These are phyloP conservation scores for Ceratobasidium sp. DNA, from an alignment of 1,284 basidiomycete species.

Conservation along the genomic window DNA sequence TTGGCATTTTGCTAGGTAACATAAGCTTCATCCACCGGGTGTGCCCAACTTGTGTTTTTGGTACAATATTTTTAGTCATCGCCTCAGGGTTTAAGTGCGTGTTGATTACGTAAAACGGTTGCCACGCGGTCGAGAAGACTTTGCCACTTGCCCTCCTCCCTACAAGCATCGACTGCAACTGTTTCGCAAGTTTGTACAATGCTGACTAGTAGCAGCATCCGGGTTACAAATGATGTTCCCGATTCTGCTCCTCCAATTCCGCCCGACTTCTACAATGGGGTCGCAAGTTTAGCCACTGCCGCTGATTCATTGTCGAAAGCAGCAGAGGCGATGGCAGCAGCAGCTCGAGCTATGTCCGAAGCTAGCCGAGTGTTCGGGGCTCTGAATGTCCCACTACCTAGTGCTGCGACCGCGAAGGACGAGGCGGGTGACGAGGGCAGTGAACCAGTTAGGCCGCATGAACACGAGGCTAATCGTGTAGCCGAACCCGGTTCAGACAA, in stretches of 20 bases:
- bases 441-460: neutral
- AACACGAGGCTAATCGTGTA: neutral
- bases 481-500: neutral
- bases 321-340: constrained; percentile 15
- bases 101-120: neutral
- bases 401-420: neutral
- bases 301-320: constrained; percentile 17
- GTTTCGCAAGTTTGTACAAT: too few relatives aligned
- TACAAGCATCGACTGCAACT: neutral
- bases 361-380: neutral
- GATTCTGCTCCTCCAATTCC: neutral
- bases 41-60: neutral
- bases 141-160: neutral
- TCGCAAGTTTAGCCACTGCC: constrained; percentile 8
- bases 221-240: neutral
- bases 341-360: constrained; percentile 21
- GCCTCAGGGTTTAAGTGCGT: neutral
- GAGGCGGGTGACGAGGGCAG: neutral
- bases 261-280: neutral
- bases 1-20: neutral
- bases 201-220: neutral
- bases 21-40: too few relatives aligned
- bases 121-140: neutral
- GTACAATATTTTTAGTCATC: too few relatives aligned
- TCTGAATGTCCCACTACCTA: neutral